These are phyloP conservation scores for Priceomyces medius DNA, from an alignment of 805 yeast genomes.

Conservation along the genomic window DNA sequence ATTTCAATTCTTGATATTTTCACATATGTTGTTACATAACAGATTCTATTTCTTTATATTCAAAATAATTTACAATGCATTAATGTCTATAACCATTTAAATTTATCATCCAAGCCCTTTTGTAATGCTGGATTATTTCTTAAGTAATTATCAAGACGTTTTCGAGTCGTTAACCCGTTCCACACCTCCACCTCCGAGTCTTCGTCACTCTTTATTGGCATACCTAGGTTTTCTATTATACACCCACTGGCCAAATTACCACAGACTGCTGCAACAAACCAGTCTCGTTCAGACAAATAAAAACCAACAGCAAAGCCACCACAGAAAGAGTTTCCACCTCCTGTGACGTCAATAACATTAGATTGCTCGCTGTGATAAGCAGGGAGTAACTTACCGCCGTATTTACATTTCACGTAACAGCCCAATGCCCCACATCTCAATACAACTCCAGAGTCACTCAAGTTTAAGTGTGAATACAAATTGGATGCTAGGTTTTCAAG, in stretches of 20 bases:
- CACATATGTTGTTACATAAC: too few relatives aligned
- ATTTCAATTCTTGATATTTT: too few relatives aligned
- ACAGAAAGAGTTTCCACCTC: conserved; percentile 46
- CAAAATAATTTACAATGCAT: too few relatives aligned
- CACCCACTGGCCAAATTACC: conserved; percentile 81
- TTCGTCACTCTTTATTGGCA: conserved; percentile 45
- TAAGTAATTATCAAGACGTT: conserved; percentile 45
- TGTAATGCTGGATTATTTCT: conserved; percentile 13
- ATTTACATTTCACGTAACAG: conserved; percentile 45
- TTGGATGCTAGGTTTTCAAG: conserved; percentile 45
- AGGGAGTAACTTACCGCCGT: conserved; percentile 50
- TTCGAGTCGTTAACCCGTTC: conserved; percentile 55
- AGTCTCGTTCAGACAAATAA: conserved; percentile 44
- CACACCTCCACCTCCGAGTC: conserved; percentile 40
- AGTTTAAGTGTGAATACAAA: conserved; percentile 42
- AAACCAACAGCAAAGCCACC: conserved; percentile 55
- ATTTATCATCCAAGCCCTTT: conserved; percentile 1
- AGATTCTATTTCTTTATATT: too few relatives aligned
- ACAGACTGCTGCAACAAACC: conserved; percentile 56
- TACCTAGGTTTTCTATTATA: conserved; percentile 78
- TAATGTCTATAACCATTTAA: conserved; percentile 10
- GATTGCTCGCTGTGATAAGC: conserved; percentile 62
- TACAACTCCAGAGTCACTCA: conserved; percentile 49
- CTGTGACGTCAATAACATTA: conserved; percentile 42
- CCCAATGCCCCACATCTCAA: conserved; percentile 79